Percentiles rank a stretch among this genome's conserved stretches.
Evolutionary conservation across 2,329 filamentous ascomycete species (phyloP).

Genomic region (Fusarium pininemorale): DNA sequence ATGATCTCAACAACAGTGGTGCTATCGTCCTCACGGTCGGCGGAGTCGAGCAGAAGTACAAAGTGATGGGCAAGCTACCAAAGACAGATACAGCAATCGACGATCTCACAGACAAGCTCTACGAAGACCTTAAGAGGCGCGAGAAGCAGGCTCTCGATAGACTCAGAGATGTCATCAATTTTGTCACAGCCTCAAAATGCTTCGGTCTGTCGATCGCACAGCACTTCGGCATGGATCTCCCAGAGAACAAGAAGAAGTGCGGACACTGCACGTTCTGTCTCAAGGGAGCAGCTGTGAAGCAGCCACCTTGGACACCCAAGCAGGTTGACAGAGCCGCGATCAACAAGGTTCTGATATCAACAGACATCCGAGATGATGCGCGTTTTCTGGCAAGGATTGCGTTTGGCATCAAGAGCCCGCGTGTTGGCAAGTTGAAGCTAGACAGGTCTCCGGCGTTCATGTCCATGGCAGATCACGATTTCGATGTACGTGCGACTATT

Average conservation of each 20-base stretch:
- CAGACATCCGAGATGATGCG: constrained; percentile 63
- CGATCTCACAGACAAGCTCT: constrained; percentile 56
- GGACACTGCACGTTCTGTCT: constrained; percentile 61
- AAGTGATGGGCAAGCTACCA: constrained; percentile 59
- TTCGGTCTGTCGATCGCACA: constrained; percentile 61
- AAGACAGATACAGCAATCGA: constrained; percentile 52
- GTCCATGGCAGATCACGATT: constrained; percentile 64
- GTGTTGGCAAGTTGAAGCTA: constrained; percentile 59
- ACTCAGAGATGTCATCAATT: constrained; percentile 58
- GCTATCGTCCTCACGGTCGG: constrained; percentile 60
- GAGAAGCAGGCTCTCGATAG: constrained; percentile 63
- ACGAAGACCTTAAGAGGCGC: constrained; percentile 59
- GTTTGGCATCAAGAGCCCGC: constrained; percentile 69
- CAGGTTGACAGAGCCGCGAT: constrained; percentile 53
- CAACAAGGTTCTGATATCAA: constrained; percentile 53
- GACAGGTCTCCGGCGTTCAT: constrained; percentile 57
- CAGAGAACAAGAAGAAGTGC: constrained; percentile 55
- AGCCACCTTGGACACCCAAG: constrained; percentile 51
- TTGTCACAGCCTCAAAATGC: constrained; percentile 62
- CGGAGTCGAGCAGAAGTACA: constrained; percentile 64
- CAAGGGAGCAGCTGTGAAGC: constrained; percentile 46
- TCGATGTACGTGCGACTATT: constrained; percentile 49
- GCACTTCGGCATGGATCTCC: constrained; percentile 66
- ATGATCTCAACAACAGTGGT: constrained; percentile 60
- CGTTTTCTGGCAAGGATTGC: constrained; percentile 67